These are phyloP conservation scores for Nelumbo lutea DNA, from an alignment of 164 flowering plant species.

Conservation along the genomic window DNA sequence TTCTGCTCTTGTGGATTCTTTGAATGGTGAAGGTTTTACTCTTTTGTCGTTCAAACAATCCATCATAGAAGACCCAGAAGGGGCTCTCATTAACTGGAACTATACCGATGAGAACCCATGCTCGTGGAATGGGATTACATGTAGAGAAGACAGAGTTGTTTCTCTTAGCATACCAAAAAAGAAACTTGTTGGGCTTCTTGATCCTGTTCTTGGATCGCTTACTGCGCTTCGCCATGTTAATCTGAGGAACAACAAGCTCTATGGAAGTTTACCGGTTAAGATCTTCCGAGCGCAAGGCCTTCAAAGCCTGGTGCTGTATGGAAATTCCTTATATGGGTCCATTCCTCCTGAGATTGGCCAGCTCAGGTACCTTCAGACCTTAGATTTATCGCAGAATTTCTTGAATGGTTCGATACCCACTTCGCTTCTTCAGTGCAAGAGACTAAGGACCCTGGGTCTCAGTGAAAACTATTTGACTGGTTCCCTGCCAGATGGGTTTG, in stretches of 20 bases:
- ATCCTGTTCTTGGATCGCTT: conserved; percentile 59
- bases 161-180: conserved; percentile 74
- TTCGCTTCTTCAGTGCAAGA: conserved; percentile 54
- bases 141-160: conserved; percentile 58
- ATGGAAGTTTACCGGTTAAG: conserved; percentile 54
- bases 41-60: conserved; percentile 56
- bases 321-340: conserved; percentile 68
- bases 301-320: conserved; percentile 79
- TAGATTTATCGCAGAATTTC: conserved; percentile 72
- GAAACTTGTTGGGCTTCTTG: conserved; percentile 61
- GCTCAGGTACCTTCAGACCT: conserved; percentile 56
- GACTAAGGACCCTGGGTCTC: conserved; percentile 55
- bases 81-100: conserved; percentile 73
- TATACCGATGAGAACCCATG: conserved; percentile 72
- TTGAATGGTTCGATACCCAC: conserved; percentile 65
- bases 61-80: conserved; percentile 51
- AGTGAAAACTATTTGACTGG: conserved; percentile 73
- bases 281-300: conserved; percentile 53
- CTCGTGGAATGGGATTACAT: conserved; percentile 83
- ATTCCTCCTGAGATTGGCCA: conserved; percentile 58
- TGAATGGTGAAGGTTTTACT: conserved; percentile 72
- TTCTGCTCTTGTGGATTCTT: conserved; percentile 27
- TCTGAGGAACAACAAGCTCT: conserved; percentile 64
- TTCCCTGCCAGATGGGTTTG: conserved; percentile 67
- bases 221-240: conserved; percentile 71